Base-by-base conservation (phyloP, 129 eudicot genomes). In the Flaveria brownii region DNA sequence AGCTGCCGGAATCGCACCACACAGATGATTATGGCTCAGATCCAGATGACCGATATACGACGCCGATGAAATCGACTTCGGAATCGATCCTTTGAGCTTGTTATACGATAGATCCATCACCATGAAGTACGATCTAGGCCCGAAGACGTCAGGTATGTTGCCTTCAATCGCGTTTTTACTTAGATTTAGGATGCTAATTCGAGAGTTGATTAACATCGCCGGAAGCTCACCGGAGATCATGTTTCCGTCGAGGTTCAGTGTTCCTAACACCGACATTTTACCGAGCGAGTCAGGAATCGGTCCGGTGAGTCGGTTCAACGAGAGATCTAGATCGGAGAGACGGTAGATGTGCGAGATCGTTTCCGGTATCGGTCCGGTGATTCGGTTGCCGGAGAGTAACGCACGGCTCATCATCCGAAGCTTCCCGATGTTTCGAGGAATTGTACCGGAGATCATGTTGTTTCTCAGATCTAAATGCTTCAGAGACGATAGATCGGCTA, bases 391-490 rank as follows among this genome's bases (percentile, higher is more conserved):
- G 63, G 93, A 91, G 0, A 94, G 70, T 39, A 94, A 55, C 0
- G 92, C 91, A 23, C 98, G 87, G 69, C 97, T 89, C 67, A 94
- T 14, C 98, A 91, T 94, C 18, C 87, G 69, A 22, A 94, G 87
- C 71, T 83, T 88, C 25, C 98, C 97, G 64, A 94, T 45, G 68
- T 91, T 66, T 25, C 68, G 43, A 0, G 98, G 98, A 14, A 94
- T 63, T 0, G 86, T 66, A 1, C 94, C 97, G 1, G 88, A 68
- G 15, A 94, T 80, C 39, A 57, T 49, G 84, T 94, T 94, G 55
- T 82, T 85, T 15, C 97, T 81, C 8, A 94, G 85, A 80, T 94
- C 98, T 17, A 94, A 54, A 75, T 94, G 98, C 93, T 88, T 94
- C 28, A 94, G 45, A 0, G 86, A 74, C 0, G 88, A 57, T 6